Evolutionary conservation across 2,329 filamentous ascomycete genomes (phyloP).

Genomic region (Pyrenochaeta sp.): DNA sequence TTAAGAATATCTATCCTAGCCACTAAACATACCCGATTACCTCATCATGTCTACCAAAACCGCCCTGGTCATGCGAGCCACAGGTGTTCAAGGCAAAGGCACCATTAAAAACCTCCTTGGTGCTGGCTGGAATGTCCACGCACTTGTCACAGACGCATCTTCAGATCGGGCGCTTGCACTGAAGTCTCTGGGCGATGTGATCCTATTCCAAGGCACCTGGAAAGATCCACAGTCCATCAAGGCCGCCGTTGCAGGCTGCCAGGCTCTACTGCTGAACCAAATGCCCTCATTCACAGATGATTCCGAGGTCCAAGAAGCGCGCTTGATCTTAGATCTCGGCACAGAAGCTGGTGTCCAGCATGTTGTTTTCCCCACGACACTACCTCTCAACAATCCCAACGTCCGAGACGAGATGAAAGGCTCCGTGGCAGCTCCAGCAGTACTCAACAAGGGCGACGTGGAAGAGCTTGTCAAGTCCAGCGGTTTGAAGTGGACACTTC

Average conservation of each 20-base stretch:
- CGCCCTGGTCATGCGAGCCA: conserved; percentile 28
- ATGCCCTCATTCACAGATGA: conserved; percentile 29
- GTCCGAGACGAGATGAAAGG: conserved; percentile 7
- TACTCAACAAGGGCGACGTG: conserved; percentile 53
- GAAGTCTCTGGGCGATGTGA: conserved; percentile 31
- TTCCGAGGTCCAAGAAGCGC: conserved; percentile 23
- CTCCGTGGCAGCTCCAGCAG: conserved; percentile 14
- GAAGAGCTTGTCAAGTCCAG: conserved; percentile 48
- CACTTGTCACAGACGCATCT: conserved; percentile 39
- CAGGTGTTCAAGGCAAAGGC: conserved; percentile 24
- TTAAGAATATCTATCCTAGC: too few species aligned
- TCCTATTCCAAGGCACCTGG: conserved; percentile 41
- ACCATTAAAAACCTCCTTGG: conserved; percentile 36
- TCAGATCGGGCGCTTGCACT: conserved; percentile 36
- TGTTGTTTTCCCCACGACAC: conserved; percentile 34
- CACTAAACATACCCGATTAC: too few species aligned
- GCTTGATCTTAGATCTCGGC: conserved; percentile 33
- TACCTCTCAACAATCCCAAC: conserved; percentile 21
- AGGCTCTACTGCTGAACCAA: conserved; percentile 31
- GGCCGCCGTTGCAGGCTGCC: conserved; percentile 40
- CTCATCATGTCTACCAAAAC: conserved; percentile 19
- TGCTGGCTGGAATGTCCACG: conserved; percentile 38
- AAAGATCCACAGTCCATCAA: conserved; percentile 36
- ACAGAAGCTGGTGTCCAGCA: conserved; percentile 41
- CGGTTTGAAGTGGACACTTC: conserved; percentile 55